phyloP scores from a whole-genome alignment of 2,329 filamentous ascomycete species.

The Coleophoma cylindrospora region DNA sequence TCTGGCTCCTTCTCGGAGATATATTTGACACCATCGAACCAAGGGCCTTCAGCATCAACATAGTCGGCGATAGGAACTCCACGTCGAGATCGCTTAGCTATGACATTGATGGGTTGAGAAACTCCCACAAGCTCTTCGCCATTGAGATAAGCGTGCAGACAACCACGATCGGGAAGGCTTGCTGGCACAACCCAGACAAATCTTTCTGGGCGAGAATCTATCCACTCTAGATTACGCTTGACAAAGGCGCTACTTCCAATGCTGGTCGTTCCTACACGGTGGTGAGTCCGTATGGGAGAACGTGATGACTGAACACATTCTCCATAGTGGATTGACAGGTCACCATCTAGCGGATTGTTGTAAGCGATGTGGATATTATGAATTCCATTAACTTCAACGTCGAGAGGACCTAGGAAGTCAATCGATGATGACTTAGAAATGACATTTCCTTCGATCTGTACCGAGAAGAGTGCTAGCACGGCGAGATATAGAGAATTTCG shows the following conservation, averaged over 20 bases:
- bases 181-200: constrained; percentile 30
- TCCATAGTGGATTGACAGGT: constrained; percentile 32
- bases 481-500: background rate
- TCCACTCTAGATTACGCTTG: constrained; percentile 39
- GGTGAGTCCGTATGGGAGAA: constrained; percentile 27
- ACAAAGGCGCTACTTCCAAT: constrained; percentile 35
- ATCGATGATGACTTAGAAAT: background rate
- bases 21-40: constrained; percentile 61
- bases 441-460: background rate
- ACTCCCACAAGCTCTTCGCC: background rate
- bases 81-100: background rate
- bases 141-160: constrained; percentile 21
- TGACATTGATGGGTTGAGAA: background rate
- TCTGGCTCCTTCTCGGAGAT: constrained; percentile 49
- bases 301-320: constrained; percentile 38
- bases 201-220: constrained; percentile 26
- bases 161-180: constrained; percentile 22
- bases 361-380: constrained; percentile 41
- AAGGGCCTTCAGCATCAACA: constrained; percentile 40
- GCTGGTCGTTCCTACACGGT: constrained; percentile 17
- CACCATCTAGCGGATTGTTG: constrained; percentile 64
- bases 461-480: background rate
- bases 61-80: constrained; percentile 1
- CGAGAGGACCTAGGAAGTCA: background rate
- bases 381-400: constrained; percentile 15